Evolutionary conservation across 208 protist genomes (phyloP), one percentile per base, ranked within the genome.

Genomic region (Wallacemonas sp.): DNA sequence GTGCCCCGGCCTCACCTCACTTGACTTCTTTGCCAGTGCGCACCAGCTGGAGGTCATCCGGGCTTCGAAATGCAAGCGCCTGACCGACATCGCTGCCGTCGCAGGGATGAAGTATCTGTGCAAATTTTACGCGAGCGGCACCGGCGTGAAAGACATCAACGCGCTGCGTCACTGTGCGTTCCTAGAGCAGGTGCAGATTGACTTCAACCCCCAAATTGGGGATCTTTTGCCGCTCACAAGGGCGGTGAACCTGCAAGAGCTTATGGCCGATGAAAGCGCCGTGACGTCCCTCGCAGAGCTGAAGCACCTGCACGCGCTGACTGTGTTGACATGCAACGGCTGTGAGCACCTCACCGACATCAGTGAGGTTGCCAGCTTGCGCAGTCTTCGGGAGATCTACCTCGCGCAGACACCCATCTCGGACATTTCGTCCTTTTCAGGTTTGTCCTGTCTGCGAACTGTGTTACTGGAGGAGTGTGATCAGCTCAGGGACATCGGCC

Each of bases 21-120:
- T 55, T 4, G 26, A 32, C 4, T 6, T 55, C 21, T 55, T 55
- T 17, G 21, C 6, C 26, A 2, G 24, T 30, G 47, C 47, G 3
- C 2, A 23, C 5, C 34, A 1, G 0, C n/a, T 66, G n/a, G 23
- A 48, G n/a, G 67, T 66, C 34, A 17, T 72, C 6, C 33, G 65
- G 14, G 26, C 65, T 8, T 33, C 32, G 6, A 24, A 39, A 12
- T 72, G 58, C 48, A 2, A 32, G 2, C 2, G 11, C 12, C 67
- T 72, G 19, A 34, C 47, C 29, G 38, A 49, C 49, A 49, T 72
- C 26, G 11, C n/a, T 8, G 17, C 58, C 23, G 27, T 72, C 16
- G 2, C 9, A 5, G 14, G 17, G 8, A 61, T 61, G 16, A 16
- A 19, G 11, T 34, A 43, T 17, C 14, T 72, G 29, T 58, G 43